Percentiles rank a stretch among this genome's conserved stretches.
Conservation (phyloP, 2,329 filamentous ascomycete genomes). For the Zasmidium citrigriseum region DNA sequence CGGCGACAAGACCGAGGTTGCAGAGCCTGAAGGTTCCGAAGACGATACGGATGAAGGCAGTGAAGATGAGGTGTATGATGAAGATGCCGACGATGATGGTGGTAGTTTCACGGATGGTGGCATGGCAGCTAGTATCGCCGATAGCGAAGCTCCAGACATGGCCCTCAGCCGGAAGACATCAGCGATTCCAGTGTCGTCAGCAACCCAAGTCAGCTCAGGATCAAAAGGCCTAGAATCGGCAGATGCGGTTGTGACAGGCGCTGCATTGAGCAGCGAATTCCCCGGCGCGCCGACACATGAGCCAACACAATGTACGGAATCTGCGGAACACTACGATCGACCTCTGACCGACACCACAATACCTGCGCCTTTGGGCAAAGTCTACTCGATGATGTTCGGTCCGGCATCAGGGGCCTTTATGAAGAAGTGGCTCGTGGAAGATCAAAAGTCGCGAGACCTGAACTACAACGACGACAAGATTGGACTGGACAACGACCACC, state of each 20-base stretch:
- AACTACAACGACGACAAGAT: constrained; percentile 80
- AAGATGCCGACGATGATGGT: constrained; percentile 68
- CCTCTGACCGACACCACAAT: constrained; percentile 83
- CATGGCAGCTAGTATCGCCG: constrained; percentile 50
- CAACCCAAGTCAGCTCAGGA: constrained; percentile 41
- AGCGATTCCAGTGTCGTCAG: constrained; percentile 43
- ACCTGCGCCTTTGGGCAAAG: constrained; percentile 83
- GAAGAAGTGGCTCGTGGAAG: constrained; percentile 78
- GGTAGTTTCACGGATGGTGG: constrained; percentile 64
- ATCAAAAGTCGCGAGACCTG: constrained; percentile 88
- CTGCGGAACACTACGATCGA: constrained; percentile 78
- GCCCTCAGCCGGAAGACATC: constrained; percentile 72
- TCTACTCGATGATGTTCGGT: constrained; percentile 88
- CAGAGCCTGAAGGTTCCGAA: constrained; percentile 59
- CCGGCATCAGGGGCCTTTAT: constrained; percentile 78
- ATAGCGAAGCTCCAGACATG: constrained; percentile 51
- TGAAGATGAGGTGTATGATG: constrained; percentile 76
- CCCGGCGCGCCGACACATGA: constrained; percentile 81
- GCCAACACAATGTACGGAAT: constrained; percentile 83
- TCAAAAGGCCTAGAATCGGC: constrained; percentile 31
- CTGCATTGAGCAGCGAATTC: constrained; percentile 62
- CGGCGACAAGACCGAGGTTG: constrained; percentile 89
- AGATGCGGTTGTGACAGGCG: constrained; percentile 42
- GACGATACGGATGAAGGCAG: constrained; percentile 62
- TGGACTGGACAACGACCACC: constrained; percentile 70